These are phyloP conservation scores for Starmerella kuoi DNA, from an alignment of 805 yeast genomes.

Conservation along the genomic window DNA sequence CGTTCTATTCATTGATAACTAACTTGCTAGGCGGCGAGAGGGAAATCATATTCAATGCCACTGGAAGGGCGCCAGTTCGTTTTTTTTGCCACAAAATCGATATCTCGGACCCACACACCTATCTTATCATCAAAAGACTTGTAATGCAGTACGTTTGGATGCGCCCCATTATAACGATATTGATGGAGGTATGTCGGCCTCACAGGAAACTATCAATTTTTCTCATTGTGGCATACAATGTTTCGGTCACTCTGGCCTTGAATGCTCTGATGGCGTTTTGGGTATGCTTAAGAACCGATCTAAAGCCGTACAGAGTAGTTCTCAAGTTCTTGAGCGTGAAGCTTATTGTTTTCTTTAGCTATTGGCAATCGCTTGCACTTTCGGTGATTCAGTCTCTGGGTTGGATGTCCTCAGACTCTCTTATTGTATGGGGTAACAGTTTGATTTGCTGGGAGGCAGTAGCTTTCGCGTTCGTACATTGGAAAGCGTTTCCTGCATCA, in stretches of 20 bases:
- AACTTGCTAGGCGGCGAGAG: constrained; percentile 87
- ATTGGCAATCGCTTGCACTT: constrained; percentile 78
- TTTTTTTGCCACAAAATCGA: constrained; percentile 46
- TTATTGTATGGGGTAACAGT: constrained; percentile 61
- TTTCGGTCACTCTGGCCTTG: constrained; percentile 67
- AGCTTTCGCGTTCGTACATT: constrained; percentile 79
- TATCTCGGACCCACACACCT: constrained; percentile 74
- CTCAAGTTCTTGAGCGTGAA: constrained; percentile 89
- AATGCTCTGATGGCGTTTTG: constrained; percentile 84
- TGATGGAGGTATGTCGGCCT: constrained; percentile 1
- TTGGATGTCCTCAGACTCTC: constrained; percentile 29
- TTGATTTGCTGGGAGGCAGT: constrained; percentile 72
- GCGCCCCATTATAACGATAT: constrained; percentile 65
- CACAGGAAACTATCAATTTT: constrained; percentile 35
- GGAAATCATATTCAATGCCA: constrained; percentile 55
- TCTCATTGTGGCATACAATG: constrained; percentile 59
- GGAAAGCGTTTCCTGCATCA: constrained; percentile 66
- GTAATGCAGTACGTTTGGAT: constrained; percentile 91
- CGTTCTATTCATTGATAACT: constrained; percentile 75
- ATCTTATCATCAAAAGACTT: constrained; percentile 66
- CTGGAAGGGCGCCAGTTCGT: constrained; percentile 53
- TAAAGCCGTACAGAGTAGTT: constrained; percentile 73
- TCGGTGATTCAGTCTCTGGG: constrained; percentile 32
- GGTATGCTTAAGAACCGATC: constrained; percentile 72
- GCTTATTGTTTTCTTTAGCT: constrained; percentile 89